phyloP scores from a whole-genome alignment of 768 basidiomycete species.

The Calocybe indica region DNA sequence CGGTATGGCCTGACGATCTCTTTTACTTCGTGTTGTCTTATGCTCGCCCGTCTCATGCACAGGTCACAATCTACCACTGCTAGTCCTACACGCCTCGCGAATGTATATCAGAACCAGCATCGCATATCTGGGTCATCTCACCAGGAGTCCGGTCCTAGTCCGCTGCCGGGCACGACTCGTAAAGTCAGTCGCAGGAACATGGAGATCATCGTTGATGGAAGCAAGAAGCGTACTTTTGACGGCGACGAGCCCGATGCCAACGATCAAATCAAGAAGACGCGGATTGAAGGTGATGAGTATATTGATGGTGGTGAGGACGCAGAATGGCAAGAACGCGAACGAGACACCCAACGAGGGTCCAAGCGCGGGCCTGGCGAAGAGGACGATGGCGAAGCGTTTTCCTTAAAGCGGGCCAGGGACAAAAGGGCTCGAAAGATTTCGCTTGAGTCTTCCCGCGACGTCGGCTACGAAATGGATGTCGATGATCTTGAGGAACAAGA shows the following conservation, averaged over 20 bases:
- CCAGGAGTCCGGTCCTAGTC: conserved; percentile 11
- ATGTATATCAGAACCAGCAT: no score
- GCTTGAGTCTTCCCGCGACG: conserved; percentile 29
- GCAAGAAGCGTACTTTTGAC: conserved; percentile 35
- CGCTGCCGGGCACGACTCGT: conserved; percentile 16
- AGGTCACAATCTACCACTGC: no score
- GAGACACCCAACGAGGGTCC: conserved; percentile 31
- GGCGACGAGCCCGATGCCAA: conserved; percentile 35
- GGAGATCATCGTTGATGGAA: conserved; percentile 22
- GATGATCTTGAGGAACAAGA: conserved; percentile 42
- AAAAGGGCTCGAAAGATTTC: conserved; percentile 55
- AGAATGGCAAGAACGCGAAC: conserved; percentile 25
- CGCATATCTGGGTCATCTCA: background rate
- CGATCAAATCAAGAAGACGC: conserved; percentile 45
- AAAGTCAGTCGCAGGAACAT: conserved; percentile 24
- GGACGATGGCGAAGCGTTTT: conserved; percentile 31
- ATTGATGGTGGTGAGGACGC: conserved; percentile 45
- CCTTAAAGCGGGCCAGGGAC: conserved; percentile 33
- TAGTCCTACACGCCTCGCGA: no score
- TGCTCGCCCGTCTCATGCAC: no score
- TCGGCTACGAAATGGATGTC: conserved; percentile 40
- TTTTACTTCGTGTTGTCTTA: no score
- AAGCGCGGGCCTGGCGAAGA: conserved; percentile 48
- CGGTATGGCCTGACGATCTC: no score
- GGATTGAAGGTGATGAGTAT: conserved; percentile 42